phyloP scores from a whole-genome alignment of 352 stramenopile species.

The Pythium guiyangense region DNA sequence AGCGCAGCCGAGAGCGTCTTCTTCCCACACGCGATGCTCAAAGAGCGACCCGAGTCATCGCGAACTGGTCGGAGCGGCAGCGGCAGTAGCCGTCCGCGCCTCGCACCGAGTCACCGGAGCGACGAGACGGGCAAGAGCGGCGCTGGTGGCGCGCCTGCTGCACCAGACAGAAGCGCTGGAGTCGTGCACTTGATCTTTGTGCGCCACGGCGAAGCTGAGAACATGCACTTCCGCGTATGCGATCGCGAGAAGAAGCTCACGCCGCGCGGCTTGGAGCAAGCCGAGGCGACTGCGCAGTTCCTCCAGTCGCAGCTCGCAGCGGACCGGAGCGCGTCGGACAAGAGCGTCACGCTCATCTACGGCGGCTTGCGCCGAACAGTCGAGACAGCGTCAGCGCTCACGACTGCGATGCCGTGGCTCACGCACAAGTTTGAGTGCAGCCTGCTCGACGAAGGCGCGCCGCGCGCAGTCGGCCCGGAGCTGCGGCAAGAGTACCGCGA shows the following conservation, averaged over 20 bases:
- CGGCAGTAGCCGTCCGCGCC: neutral
- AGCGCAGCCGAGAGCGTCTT: conserved; percentile 52
- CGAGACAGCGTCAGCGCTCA: conserved; percentile 59
- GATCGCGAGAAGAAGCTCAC: conserved; percentile 77
- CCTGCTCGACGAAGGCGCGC: conserved; percentile 70
- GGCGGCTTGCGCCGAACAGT: conserved; percentile 57
- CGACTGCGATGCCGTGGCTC: conserved; percentile 64
- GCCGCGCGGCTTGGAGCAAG: conserved; percentile 48
- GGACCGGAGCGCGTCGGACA: conserved; percentile 12
- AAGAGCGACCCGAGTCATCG: neutral
- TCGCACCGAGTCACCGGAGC: neutral
- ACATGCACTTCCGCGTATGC: conserved; percentile 78
- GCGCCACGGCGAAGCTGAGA: conserved; percentile 73
- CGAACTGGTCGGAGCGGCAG: conserved; percentile 4
- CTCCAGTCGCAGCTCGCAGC: conserved; percentile 43
- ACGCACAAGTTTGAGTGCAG: conserved; percentile 55
- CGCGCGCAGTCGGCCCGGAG: conserved; percentile 42
- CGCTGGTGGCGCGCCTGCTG: conserved; percentile 1
- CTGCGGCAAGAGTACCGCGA: conserved; percentile 69
- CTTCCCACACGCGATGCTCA: conserved; percentile 38
- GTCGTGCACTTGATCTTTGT: conserved; percentile 69
- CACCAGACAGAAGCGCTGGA: conserved; percentile 15
- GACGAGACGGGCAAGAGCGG: conserved; percentile 4
- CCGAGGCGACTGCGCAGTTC: conserved; percentile 40
- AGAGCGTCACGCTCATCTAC: conserved; percentile 63